Evolutionary conservation across 768 basidiomycete species (phyloP).

Genomic region (Xerocomellus dryophilus): DNA sequence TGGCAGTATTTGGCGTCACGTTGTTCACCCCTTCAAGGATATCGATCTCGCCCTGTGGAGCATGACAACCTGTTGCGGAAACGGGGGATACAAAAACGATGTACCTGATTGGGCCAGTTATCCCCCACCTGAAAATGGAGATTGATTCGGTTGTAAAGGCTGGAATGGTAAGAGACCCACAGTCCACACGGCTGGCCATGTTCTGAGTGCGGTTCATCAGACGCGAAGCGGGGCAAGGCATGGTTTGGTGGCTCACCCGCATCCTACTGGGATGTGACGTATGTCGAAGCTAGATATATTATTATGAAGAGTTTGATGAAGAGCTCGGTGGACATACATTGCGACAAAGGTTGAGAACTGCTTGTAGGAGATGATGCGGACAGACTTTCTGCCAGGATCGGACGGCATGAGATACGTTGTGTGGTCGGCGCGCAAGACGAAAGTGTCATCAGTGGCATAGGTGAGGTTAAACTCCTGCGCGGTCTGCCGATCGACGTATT

Average conservation of each 20-base stretch:
- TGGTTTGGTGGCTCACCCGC: conserved; percentile 19
- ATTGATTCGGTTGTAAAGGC: no score
- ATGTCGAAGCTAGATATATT: conserved; percentile 26
- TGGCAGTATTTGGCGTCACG: conserved; percentile 32
- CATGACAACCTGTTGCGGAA: not conserved
- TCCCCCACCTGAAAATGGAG: conserved; percentile 9
- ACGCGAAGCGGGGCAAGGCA: not conserved
- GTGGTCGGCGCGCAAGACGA: conserved; percentile 33
- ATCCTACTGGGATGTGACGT: conserved; percentile 32
- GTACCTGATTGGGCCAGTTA: conserved; percentile 20
- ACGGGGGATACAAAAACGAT: not conserved
- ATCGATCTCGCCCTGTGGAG: conserved; percentile 41
- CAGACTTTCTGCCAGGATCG: conserved; percentile 29
- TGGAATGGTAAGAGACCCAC: conserved; percentile 1
- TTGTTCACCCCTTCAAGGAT: conserved; percentile 49
- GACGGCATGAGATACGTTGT: conserved; percentile 18
- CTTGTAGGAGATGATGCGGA: conserved; percentile 28
- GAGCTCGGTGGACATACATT: conserved; percentile 13
- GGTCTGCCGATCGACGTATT: conserved; percentile 25
- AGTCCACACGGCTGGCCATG: conserved; percentile 28
- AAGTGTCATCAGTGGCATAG: conserved; percentile 24
- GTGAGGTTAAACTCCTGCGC: conserved; percentile 32
- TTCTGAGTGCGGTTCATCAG: conserved; percentile 7
- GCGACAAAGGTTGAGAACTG: conserved; percentile 16
- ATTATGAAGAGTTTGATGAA: not conserved